Evolutionary conservation across 768 basidiomycete genomes (phyloP), one percentile per base, ranked within the genome.

Genomic region (Agaricus blazei): DNA sequence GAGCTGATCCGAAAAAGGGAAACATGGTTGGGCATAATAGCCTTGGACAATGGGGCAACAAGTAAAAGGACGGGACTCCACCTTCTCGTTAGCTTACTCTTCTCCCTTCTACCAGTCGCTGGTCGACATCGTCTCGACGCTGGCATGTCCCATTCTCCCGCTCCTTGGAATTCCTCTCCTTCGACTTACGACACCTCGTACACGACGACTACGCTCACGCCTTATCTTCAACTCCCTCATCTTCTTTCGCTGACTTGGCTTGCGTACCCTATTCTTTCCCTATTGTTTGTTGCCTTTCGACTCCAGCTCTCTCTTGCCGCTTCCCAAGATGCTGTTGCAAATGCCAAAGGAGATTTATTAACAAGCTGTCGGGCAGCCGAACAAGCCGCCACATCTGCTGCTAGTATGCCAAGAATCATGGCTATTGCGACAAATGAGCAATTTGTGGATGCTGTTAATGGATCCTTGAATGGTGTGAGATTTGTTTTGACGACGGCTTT

Each of bases 161-260:
- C 48, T 43, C 54, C 29, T 48, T 71, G 67, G 68, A 69, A 73
- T 67, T 62, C 72, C 52, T 80, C 82, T 29, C 80, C 84, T 31
- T 80, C 83, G 48, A 73, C 72, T 64, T 83, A 85, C 73, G 82
- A 81, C 74, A 65, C 76, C 72, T 70, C 60, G 29, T 62, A 64
- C 54, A 52, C 54, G 51, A 60, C 67, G 48, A 67, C 75, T 4
- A 66, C 72, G 23, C 83, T 94, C 55, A 85, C 79, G 58, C 90
- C 93, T 7, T 95, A 95, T 69, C 85, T 98, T 48, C 78, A 84
- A 60, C 86, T 94, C 36, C 77, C 84, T 28, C 85, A 95, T 63
- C 78, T 93, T 45, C 80, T 96, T 29, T 92, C 93, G 24, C 81
- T 96, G 11, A 80, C 90, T 65, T 90, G 93, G 87, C 87, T 98